Base-by-base conservation (phyloP, 2,329 filamentous ascomycete species). In the Fusarium secorum region DNA sequence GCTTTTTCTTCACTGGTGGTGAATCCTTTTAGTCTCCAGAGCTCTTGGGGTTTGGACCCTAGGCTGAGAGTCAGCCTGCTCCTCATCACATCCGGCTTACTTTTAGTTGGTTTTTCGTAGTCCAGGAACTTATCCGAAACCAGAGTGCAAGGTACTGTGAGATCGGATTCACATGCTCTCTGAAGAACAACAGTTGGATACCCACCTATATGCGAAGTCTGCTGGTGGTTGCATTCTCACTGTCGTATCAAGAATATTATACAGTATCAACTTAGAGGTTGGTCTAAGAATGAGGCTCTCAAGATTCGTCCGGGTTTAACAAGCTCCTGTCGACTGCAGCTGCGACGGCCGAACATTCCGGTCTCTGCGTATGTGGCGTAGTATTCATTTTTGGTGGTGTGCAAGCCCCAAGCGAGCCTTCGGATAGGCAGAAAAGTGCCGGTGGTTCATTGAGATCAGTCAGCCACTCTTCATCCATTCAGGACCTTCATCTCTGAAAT, bases 1-100 rank as follows among this genome's bases (percentile, higher is more conserved):
- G 69, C 65, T 11, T 53, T 41, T 24, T 57, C 44, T 28, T 64
- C 15, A 72, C 66, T 72, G 69, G 65, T 72, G 69, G 65, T 38
- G 41, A 70, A 61, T 55, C 32, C 35, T 7, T 38, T 48, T 28
- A 42, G 18, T 49, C 26, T 35, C 22, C 44, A 49, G 11, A 53
- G 42, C 49, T 62, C 22, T 32, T 36, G 55, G 49, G 36, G 48
- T 38, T 71, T 61, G 46, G 66, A 66, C 44, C 55, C 42, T 61
- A 36, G 32, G 44, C 41, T 41, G 38, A 26, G 44, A 32, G 58
- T 42, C 35, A 62, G 35, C 44, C 41, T 55, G 42, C 35, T 59
- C 22, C 36, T 48, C 26, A 36, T 46, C n/a, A 46, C 30, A 36
- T 33, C 36, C 35, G 53, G 38, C 48, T 36, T 44, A 22, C 24